phyloP scores from a whole-genome alignment of 1,284 basidiomycete genomes.

The Papiliotrema laurentii region DNA sequence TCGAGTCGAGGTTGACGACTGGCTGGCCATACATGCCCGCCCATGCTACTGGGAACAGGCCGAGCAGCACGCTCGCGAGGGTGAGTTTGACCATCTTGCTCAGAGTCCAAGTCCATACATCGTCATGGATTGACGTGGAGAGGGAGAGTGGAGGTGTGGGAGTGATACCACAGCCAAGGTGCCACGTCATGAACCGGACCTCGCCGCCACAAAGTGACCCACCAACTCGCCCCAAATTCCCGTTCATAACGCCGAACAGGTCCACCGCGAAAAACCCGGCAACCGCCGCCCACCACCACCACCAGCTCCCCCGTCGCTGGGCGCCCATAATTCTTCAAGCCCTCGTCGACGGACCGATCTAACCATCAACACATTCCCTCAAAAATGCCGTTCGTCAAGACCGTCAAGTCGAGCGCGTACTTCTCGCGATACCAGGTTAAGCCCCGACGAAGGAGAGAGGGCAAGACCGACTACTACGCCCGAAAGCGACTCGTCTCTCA shows the following conservation, averaged over 20 bases:
- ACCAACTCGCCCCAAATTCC: not conserved
- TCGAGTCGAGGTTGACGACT: slow-evolving; percentile 71
- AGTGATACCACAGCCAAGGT: not conserved
- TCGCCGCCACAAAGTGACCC: not conserved
- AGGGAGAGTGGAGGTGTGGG: not conserved
- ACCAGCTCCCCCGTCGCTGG: too few relatives aligned
- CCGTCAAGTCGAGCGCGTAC: slow-evolving; percentile 67
- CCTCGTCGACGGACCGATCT: too few relatives aligned
- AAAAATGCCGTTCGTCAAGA: slow-evolving; percentile 55
- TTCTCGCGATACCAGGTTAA: slow-evolving; percentile 96
- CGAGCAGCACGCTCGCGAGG: not conserved
- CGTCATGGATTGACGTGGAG: not conserved
- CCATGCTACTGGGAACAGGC: slow-evolving; percentile 51
- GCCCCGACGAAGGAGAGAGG: slow-evolving; percentile 91
- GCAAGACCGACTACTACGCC: slow-evolving; percentile 99
- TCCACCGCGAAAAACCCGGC: not conserved
- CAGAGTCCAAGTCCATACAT: too few relatives aligned
- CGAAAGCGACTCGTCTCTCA: slow-evolving; percentile 93
- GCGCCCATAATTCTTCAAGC: too few relatives aligned
- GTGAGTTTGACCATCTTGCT: not conserved
- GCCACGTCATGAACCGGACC: not conserved
- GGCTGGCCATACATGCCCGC: slow-evolving; percentile 70
- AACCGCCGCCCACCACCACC: too few relatives aligned
- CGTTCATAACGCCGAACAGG: not conserved
- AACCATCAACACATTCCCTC: slow-evolving; percentile 7